Percentiles rank a stretch among this genome's conserved stretches.
Evolutionary conservation across 208 protist genomes (phyloP).

Genomic region (Wallacemonas sp.): DNA sequence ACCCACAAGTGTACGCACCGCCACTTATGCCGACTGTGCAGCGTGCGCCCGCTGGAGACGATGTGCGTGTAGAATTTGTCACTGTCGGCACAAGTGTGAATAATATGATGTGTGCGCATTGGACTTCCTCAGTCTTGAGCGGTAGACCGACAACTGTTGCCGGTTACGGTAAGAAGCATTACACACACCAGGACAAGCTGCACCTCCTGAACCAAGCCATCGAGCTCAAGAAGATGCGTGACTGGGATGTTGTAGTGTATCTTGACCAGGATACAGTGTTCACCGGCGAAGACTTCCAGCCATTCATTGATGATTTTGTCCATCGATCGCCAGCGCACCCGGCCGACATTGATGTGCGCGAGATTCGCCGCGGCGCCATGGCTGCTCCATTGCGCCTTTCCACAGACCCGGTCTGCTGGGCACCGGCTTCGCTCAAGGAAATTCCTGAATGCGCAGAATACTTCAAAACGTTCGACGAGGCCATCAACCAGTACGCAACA

Average conservation of each 20-base stretch:
- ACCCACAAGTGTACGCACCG: neutral
- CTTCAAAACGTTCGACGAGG: neutral
- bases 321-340: neutral
- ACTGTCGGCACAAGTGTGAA: neutral
- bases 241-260: neutral
- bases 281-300: neutral
- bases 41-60: neutral
- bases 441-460: neutral
- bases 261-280: neutral
- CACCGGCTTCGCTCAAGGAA: neutral
- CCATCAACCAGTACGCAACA: neutral
- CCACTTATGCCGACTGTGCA: neutral
- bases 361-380: neutral
- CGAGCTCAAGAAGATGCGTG: neutral
- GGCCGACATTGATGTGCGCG: neutral
- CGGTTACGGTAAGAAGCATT: neutral
- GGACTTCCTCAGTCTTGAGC: neutral
- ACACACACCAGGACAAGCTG: neutral
- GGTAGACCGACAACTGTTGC: neutral
- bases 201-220: neutral
- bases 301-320: neutral
- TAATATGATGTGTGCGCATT: conserved; percentile 1
- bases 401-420: neutral
- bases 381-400: neutral
- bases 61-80: neutral